Evolutionary conservation across 768 basidiomycete species (phyloP), one percentile per base, ranked within the genome.

Genomic region (Trametes cingulata): DNA sequence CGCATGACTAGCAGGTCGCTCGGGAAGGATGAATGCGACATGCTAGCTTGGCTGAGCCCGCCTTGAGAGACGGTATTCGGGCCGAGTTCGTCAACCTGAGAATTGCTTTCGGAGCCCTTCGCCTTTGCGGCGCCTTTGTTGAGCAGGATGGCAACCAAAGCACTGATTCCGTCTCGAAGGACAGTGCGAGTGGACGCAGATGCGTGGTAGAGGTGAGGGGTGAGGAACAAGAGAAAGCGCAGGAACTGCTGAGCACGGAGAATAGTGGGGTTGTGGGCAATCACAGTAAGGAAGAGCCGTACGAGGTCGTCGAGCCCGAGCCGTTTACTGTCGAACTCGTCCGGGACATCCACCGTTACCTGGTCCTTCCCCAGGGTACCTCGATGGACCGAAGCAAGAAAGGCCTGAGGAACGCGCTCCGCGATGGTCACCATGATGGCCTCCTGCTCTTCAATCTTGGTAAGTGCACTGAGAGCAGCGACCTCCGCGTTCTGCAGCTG

Each of bases 251-350:
- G 83, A 2, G 90, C 86, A 20, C 90, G 84, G 22, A 82, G 71
- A 47, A 85, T 85, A 5, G 80, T 77, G 15, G 86, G 79, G 69
- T 91, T 86, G 63, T 91, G 86, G 6, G 88, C 90, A 54, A 93
- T 89, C 59, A 93, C 86, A 1, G 90, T 92, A 29, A 91, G 77
- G 68, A 91, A 85, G 8, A 93, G 77, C 15, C 85, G 82, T 27
- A 90, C 82, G 24, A 91, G 77, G 67, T 91, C 78, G 60, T 87
- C 86, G 66, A 87, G 76, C 19, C 76, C 76, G 14, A 93, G 77
- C 3, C 77, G 74, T 59, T 77, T 78, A 19, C 79, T 76, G 68
- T 86, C 85, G 61, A 85, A 85, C 70, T 86, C 80, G 29, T 86
- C 83, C 3, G 83, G 84, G 2, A 67, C 63, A 14, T 62, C 62